phyloP scores from a whole-genome alignment of 768 basidiomycete genomes.

The Rhodotorula toruloides region DNA sequence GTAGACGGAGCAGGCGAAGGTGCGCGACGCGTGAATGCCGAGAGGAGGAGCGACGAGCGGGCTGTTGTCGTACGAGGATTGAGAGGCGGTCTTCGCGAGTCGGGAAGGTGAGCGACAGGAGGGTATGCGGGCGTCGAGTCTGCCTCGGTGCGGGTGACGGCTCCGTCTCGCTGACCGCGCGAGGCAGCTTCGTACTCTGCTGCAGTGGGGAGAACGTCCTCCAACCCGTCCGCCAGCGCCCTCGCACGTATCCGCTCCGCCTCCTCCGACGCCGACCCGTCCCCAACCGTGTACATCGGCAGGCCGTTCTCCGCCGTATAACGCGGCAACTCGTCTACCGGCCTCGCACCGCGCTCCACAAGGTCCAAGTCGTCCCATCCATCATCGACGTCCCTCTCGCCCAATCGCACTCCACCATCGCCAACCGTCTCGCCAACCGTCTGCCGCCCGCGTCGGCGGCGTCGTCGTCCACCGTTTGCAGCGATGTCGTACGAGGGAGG shows the following conservation, averaged over 20 bases:
- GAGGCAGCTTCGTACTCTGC: slow-evolving; percentile 15
- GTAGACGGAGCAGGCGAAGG: background rate
- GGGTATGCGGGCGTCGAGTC: background rate
- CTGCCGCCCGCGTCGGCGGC: slow-evolving; percentile 13
- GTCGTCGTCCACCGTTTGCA: background rate
- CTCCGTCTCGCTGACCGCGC: background rate
- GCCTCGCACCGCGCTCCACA: background rate
- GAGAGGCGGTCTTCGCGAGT: background rate
- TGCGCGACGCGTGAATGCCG: background rate
- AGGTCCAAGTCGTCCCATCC: slow-evolving; percentile 6
- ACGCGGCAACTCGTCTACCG: background rate
- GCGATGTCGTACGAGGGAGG: background rate
- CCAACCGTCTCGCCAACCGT: slow-evolving; percentile 29
- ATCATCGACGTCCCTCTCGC: slow-evolving; percentile 26
- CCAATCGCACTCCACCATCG: slow-evolving; percentile 14
- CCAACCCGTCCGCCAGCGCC: background rate
- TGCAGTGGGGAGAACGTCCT: background rate
- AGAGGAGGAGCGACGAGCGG: background rate
- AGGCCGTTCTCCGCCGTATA: slow-evolving; percentile 10
- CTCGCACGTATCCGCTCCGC: slow-evolving; percentile 16
- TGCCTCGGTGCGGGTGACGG: background rate
- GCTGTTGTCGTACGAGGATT: background rate
- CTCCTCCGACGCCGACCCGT: background rate
- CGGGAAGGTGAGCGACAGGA: background rate
- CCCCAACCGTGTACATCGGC: background rate